phyloP scores from a whole-genome alignment of 2,329 filamentous ascomycete genomes.

The Aphanoascus verrucosus region DNA sequence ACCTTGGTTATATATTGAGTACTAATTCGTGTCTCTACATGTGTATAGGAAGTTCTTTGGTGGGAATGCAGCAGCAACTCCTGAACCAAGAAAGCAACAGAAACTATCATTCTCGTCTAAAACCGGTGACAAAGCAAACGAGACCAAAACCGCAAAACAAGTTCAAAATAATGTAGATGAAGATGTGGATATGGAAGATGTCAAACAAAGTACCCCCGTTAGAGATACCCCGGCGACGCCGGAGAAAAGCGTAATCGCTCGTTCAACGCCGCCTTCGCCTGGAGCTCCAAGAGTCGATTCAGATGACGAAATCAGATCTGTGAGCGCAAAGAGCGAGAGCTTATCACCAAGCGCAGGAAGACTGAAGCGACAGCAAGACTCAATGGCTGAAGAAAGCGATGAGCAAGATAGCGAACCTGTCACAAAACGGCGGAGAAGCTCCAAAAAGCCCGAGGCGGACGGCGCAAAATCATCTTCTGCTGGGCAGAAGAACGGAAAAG shows the following conservation, averaged over 20 bases:
- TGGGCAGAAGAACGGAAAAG: neutral
- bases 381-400: conserved; percentile 36
- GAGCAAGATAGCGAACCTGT: conserved; percentile 51
- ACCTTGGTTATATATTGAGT: too few relatives aligned
- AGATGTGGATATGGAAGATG: conserved; percentile 26
- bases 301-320: conserved; percentile 13
- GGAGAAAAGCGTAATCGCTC: conserved; percentile 13
- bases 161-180: conserved; percentile 7
- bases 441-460: conserved; percentile 16
- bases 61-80: conserved; percentile 47
- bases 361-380: conserved; percentile 32
- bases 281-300: conserved; percentile 10
- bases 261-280: conserved; percentile 15
- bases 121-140: conserved; percentile 40
- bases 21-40: neutral
- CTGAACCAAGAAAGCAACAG: conserved; percentile 59
- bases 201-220: neutral
- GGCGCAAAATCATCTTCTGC: neutral
- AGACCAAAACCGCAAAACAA: neutral
- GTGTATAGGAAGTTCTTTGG: conserved; percentile 74
- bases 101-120: conserved; percentile 59
- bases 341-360: conserved; percentile 17
- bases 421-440: conserved; percentile 42
- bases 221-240: conserved; percentile 8
- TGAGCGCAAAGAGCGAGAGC: conserved; percentile 15